Evolutionary conservation across 805 yeast genomes (phyloP).

Genomic region (Myxozyma lipomycoides): DNA sequence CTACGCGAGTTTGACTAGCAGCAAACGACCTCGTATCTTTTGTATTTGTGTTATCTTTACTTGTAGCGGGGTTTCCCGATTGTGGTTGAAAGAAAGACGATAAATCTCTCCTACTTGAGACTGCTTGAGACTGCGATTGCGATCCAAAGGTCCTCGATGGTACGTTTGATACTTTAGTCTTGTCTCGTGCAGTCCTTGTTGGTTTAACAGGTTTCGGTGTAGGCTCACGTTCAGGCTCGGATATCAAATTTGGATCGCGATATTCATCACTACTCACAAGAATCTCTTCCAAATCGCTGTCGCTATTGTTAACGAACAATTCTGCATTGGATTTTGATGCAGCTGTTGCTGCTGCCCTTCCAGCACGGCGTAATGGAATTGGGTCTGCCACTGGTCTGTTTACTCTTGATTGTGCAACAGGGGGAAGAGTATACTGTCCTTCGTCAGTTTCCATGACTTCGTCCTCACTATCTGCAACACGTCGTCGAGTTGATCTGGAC

Average conservation of each 20-base stretch:
- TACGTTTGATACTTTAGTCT: neutral
- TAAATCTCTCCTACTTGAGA: neutral
- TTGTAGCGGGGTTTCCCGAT: neutral
- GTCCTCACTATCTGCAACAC: neutral
- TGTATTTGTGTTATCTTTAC: neutral
- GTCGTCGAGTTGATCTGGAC: neutral
- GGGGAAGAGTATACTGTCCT: neutral
- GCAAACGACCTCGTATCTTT: neutral
- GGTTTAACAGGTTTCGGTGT: neutral
- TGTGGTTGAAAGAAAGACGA: neutral
- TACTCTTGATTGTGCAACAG: neutral
- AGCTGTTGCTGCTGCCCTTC: neutral
- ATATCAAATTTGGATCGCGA: neutral
- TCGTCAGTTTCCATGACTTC: neutral
- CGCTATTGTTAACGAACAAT: neutral
- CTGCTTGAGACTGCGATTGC: too few relatives aligned
- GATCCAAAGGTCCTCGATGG: too few relatives aligned
- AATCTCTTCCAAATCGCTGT: neutral
- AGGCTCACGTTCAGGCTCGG: conserved; percentile 1
- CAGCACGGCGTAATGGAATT: neutral
- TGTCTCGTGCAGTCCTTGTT: neutral
- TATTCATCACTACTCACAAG: neutral
- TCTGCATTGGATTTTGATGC: neutral
- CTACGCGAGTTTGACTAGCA: neutral
- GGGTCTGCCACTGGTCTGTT: neutral